Evolutionary conservation across 345 rosid species (phyloP), one percentile per base, ranked within the genome.

Genomic region (Sonneratia caseolaris): DNA sequence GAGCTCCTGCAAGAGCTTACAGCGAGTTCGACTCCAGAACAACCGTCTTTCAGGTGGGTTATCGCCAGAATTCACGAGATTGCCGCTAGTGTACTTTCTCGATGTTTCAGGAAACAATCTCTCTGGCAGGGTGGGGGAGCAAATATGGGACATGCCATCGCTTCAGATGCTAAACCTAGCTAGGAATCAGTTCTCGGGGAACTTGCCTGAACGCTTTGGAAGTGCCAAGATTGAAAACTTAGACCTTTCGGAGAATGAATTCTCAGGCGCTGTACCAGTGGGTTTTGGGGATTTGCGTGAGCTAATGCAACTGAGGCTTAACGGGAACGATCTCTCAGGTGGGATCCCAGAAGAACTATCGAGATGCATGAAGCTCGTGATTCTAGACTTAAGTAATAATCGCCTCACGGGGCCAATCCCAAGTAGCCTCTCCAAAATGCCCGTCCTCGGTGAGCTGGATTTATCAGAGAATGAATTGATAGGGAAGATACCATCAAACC

Each of bases 151-250:
- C 48, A 93, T 91, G 96, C 78, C 84, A 56, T 82, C 89, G 5
- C 91, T 93, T 65, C 81, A 88, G 80, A 88, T 93, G 97, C 79
- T 93, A 73, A 86, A 84, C 74, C 82, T 94, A 68, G 87, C 84
- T 2, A 71, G 78, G 56, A 94, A 94, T 79, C 72, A 75, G n/a
- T 86, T 94, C 69, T 79, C 47, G 0, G 96, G 96, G 15, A 72
- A 70, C 37, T 82, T 94, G 78, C 96, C 96, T 0, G 65, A 69
- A 47, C 76, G 79, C 22, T 86, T 88, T 56, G 90, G 90, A 37
- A 83, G 91, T 65, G 80, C 85, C 35, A 82, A 66, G 72, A 79
- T 91, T 3, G 89, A 85, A 83, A 87, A 83, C 65, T 75, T 94
- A 70, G 93, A 89, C 81, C 53, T 90, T 56, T 91, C 97, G 0